Conservation (phyloP, 352 stramenopile species). For the Globisporangium solare region DNA sequence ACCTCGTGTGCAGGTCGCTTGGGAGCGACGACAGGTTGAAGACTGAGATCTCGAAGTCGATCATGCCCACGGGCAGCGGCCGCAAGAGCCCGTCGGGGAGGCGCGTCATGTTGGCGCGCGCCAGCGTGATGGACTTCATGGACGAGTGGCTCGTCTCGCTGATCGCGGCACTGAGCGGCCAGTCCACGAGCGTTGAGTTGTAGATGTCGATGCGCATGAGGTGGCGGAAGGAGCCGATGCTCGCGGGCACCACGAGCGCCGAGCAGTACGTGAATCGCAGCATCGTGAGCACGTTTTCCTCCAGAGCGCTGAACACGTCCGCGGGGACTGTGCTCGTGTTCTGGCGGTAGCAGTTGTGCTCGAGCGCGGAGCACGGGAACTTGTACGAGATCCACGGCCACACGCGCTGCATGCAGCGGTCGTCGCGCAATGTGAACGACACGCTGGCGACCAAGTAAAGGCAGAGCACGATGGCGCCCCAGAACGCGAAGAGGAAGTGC, state of each 20-base stretch:
- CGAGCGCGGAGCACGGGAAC: slow-evolving; percentile 17
- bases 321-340: not conserved
- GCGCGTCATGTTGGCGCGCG: slow-evolving; percentile 8
- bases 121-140: slow-evolving; percentile 10
- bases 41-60: not conserved
- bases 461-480: not conserved
- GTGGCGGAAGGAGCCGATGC: slow-evolving; percentile 13
- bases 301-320: slow-evolving; percentile 4
- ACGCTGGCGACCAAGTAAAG: not conserved
- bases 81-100: slow-evolving; percentile 11
- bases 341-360: slow-evolving; percentile 20
- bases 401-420: slow-evolving; percentile 13
- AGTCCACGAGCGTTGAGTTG: slow-evolving; percentile 21
- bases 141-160: not conserved
- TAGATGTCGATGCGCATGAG: slow-evolving; percentile 20
- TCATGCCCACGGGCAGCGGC: not conserved
- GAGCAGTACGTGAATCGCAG: slow-evolving; percentile 22
- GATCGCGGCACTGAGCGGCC: slow-evolving; percentile 9
- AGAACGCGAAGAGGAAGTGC: slow-evolving; percentile 9
- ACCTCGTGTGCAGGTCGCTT: not conserved
- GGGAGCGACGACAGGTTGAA: not conserved
- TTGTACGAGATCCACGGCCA: slow-evolving; percentile 15
- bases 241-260: slow-evolving; percentile 12
- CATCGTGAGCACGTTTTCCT: slow-evolving; percentile 9
- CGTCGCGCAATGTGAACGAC: not conserved